These are phyloP conservation scores for Thelonectria blattea DNA, from an alignment of 2,329 filamentous ascomycete species.

Conservation along the genomic window DNA sequence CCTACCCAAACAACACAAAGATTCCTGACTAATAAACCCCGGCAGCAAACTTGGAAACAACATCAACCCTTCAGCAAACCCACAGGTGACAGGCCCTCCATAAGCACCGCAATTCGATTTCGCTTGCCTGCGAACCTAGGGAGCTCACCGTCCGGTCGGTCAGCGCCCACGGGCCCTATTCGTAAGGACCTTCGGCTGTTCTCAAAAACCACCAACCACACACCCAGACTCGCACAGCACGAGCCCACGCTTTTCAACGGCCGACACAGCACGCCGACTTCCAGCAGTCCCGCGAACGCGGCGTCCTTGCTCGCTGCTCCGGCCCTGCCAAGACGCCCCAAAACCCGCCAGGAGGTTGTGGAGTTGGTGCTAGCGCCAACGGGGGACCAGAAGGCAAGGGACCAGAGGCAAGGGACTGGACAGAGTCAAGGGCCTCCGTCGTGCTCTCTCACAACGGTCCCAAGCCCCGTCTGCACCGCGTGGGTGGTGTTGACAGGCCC, in stretches of 20 bases:
- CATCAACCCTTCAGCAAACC: not conserved
- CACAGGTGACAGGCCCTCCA: not conserved
- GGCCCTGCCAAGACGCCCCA: conserved; percentile 29
- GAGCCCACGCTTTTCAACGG: not conserved
- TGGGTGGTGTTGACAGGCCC: conserved; percentile 1
- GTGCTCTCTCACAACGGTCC: not conserved
- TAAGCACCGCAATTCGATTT: not conserved
- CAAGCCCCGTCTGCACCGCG: not conserved
- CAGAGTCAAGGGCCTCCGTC: conserved; percentile 18
- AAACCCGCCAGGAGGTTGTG: conserved; percentile 23
- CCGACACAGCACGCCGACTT: not conserved
- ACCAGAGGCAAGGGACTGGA: conserved; percentile 18
- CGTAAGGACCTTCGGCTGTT: conserved; percentile 6
- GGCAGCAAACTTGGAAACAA: not conserved
- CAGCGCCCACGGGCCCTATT: not conserved
- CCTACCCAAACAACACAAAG: too few relatives aligned
- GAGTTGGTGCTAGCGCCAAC: conserved; percentile 26
- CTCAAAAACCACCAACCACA: conserved; percentile 21
- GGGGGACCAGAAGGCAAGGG: conserved; percentile 5
- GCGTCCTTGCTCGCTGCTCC: conserved; percentile 11
- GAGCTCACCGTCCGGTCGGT: not conserved
- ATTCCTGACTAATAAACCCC: not conserved
- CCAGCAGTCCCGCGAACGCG: not conserved
- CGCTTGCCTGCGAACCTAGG: not conserved
- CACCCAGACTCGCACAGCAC: not conserved